phyloP scores from a whole-genome alignment of 1,284 basidiomycete species.

The Tilletia indica region DNA sequence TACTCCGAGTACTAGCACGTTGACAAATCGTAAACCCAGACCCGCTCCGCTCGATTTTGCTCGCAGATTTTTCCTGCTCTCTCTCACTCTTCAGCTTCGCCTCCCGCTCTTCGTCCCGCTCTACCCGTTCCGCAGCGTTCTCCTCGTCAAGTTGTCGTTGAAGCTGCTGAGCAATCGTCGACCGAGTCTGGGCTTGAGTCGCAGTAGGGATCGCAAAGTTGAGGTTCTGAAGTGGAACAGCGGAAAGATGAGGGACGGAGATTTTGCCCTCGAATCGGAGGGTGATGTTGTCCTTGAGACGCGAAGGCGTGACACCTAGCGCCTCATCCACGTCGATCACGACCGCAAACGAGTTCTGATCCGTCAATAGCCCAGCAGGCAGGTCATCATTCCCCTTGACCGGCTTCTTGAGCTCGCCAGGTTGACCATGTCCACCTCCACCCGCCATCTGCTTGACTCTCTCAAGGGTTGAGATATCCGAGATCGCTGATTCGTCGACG shows the following conservation, averaged over 20 bases:
- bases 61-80: too few species aligned
- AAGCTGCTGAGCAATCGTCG: background rate
- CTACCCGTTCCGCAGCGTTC: background rate
- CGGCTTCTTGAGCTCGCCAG: background rate
- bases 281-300: slow-evolving; percentile 8
- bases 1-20: background rate
- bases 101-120: too few species aligned
- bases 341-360: background rate
- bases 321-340: slow-evolving; percentile 8
- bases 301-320: background rate
- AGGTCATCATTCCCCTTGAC: background rate
- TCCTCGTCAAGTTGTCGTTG: background rate
- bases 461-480: slow-evolving; percentile 1
- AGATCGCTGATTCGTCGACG: slow-evolving; percentile 10
- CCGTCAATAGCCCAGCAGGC: background rate
- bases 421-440: background rate
- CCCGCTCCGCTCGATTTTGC: too few species aligned
- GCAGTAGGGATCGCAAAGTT: background rate
- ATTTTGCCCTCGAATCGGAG: background rate
- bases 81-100: too few species aligned
- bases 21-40: background rate
- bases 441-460: background rate
- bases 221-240: too few species aligned
- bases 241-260: background rate
- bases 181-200: background rate